phyloP scores from a whole-genome alignment of 2,329 filamentous ascomycete species.

The Colletotrichum siamense region DNA sequence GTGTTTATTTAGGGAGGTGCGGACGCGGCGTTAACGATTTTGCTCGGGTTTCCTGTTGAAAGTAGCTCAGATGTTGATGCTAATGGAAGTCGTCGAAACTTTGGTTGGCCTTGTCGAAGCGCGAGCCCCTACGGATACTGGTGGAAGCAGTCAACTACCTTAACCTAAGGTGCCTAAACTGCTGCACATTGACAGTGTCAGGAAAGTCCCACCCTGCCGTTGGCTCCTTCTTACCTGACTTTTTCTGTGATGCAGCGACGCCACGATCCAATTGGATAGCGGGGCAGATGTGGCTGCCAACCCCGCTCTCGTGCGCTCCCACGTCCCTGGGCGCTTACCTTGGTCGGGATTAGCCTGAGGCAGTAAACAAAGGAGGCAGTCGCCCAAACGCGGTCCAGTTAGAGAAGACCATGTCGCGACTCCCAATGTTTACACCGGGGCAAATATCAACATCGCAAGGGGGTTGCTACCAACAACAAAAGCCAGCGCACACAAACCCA shows the following conservation, averaged over 20 bases:
- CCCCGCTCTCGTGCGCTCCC: background rate
- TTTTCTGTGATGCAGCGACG: background rate
- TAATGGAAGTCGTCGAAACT: background rate
- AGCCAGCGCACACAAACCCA: background rate
- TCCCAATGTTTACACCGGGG: constrained; percentile 16
- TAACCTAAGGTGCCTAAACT: background rate
- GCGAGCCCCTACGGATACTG: background rate
- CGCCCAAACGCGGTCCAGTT: constrained; percentile 17
- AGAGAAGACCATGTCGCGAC: constrained; percentile 15
- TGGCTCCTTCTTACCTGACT: background rate
- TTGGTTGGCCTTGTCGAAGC: background rate
- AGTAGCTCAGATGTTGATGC: background rate
- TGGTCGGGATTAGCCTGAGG: constrained; percentile 4
- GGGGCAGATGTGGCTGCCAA: background rate
- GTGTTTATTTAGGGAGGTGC: background rate
- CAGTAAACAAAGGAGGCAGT: constrained; percentile 14
- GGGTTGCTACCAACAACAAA: constrained; percentile 25
- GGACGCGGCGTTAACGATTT: background rate
- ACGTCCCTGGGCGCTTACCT: background rate
- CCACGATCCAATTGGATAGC: constrained; percentile 2
- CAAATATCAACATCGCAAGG: constrained; percentile 23
- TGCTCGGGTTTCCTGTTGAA: background rate
- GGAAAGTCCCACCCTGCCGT: background rate
- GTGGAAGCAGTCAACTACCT: background rate
- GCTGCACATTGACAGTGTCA: background rate